Evolutionary conservation across 1,284 basidiomycete genomes (phyloP).

Genomic region (Ceratobasidium sp.): DNA sequence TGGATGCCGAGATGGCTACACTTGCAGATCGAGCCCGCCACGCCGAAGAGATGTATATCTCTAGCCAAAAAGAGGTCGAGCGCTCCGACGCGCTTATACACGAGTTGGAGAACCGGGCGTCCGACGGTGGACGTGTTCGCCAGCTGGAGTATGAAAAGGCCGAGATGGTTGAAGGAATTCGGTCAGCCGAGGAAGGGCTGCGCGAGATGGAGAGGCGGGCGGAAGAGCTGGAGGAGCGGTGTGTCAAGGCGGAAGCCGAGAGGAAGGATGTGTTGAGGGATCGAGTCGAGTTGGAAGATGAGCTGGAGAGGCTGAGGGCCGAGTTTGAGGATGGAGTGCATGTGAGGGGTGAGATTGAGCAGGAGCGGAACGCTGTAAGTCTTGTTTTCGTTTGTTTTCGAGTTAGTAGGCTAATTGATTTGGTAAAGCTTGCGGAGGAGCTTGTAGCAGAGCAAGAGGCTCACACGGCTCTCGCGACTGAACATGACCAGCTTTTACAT

Average conservation of each 20-base stretch:
- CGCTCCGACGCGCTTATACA: background rate
- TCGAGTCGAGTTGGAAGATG: slow-evolving; percentile 39
- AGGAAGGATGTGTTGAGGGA: slow-evolving; percentile 17
- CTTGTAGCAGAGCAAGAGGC: slow-evolving; percentile 24
- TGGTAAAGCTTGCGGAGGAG: slow-evolving; percentile 18
- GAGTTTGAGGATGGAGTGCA: slow-evolving; percentile 29
- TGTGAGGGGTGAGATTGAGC: slow-evolving; percentile 14
- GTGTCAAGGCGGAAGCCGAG: slow-evolving; percentile 24
- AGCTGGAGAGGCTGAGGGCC: slow-evolving; percentile 36
- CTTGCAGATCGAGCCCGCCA: slow-evolving; percentile 34
- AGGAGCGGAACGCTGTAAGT: slow-evolving; percentile 34
- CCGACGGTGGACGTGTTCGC: background rate
- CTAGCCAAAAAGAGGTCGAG: slow-evolving; percentile 19
- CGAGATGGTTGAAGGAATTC: slow-evolving; percentile 21
- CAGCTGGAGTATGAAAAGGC: slow-evolving; percentile 12
- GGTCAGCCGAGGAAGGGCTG: slow-evolving; percentile 12
- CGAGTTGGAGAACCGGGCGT: slow-evolving; percentile 3
- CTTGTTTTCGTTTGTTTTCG: background rate
- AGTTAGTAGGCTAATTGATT: background rate
- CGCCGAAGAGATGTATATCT: slow-evolving; percentile 40
- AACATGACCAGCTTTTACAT: slow-evolving; percentile 10
- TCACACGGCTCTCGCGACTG: slow-evolving; percentile 1
- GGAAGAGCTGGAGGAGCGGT: slow-evolving; percentile 22
- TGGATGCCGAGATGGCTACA: slow-evolving; percentile 33
- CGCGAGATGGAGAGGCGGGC: slow-evolving; percentile 28